phyloP scores from a whole-genome alignment of 177 flowering plant species.

The Vitis hybrid region DNA sequence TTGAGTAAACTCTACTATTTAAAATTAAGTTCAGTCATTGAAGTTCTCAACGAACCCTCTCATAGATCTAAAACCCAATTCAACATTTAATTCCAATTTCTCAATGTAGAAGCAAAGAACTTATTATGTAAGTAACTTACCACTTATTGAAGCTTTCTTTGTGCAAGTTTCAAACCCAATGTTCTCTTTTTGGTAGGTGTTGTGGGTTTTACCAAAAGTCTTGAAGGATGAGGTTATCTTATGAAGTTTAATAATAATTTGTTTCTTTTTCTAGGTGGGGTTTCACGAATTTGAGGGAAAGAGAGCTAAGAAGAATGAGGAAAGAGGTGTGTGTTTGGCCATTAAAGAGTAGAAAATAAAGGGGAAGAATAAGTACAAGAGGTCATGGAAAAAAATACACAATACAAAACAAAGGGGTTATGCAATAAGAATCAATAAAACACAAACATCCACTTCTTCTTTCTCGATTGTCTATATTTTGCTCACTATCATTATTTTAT shows the following conservation, averaged over 20 bases:
- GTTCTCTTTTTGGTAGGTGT: slow-evolving; percentile 7
- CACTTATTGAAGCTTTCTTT: too few species aligned
- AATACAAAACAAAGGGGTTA: too few species aligned
- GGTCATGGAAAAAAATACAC: too few species aligned
- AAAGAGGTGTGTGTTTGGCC: slow-evolving; percentile 4
- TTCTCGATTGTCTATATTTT: too few species aligned
- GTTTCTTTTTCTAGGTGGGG: slow-evolving; percentile 11
- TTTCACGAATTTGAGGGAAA: slow-evolving; percentile 1
- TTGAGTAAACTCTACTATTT: too few species aligned
- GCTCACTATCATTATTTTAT: neutral
- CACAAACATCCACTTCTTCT: neutral
- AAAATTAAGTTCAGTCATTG: too few species aligned
- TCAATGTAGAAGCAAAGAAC: too few species aligned
- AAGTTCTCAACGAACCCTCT: too few species aligned
- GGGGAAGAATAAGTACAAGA: neutral
- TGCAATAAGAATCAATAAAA: slow-evolving; percentile 15
- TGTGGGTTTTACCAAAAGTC: slow-evolving; percentile 32
- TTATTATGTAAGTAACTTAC: too few species aligned
- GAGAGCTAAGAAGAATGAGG: slow-evolving; percentile 10
- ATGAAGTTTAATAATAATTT: neutral
- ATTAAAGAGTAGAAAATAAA: slow-evolving; percentile 11
- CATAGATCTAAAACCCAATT: too few species aligned
- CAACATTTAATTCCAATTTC: too few species aligned
- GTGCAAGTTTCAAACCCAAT: neutral
- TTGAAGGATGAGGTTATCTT: slow-evolving; percentile 18